Evolutionary conservation across 2,329 filamentous ascomycete genomes (phyloP).

Genomic region (Xylariaceae sp.): DNA sequence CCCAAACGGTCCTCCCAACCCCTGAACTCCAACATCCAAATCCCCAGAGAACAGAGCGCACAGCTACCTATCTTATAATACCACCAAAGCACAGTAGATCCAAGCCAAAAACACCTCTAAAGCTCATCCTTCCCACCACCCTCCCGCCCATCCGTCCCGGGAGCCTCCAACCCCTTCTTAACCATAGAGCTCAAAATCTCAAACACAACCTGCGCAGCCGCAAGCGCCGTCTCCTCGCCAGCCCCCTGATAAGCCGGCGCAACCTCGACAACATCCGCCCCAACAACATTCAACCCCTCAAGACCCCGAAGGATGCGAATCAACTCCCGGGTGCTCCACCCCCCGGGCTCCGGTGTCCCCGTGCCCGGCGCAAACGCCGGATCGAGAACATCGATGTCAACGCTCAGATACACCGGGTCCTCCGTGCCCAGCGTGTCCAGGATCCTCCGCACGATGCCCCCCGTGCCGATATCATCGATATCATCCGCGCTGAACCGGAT

Average conservation of each 20-base stretch:
- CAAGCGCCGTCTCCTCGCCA: slow-evolving; percentile 69
- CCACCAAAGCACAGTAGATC: no score
- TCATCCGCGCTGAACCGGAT: slow-evolving; percentile 77
- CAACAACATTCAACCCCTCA: slow-evolving; percentile 78
- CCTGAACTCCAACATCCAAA: no score
- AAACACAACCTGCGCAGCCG: slow-evolving; percentile 77
- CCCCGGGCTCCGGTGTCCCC: slow-evolving; percentile 84
- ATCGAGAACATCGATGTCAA: slow-evolving; percentile 74
- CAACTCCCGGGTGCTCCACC: slow-evolving; percentile 85
- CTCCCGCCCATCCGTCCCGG: slow-evolving; percentile 22
- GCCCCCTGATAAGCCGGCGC: slow-evolving; percentile 77
- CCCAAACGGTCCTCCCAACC: no score
- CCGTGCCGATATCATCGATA: slow-evolving; percentile 74
- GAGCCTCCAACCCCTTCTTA: slow-evolving; percentile 45
- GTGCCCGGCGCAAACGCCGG: slow-evolving; percentile 67
- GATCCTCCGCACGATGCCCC: slow-evolving; percentile 67
- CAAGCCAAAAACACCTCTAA: not conserved
- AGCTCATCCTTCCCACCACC: slow-evolving; percentile 27
- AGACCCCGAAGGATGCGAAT: slow-evolving; percentile 78
- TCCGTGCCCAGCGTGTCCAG: slow-evolving; percentile 67
- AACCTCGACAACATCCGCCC: slow-evolving; percentile 87
- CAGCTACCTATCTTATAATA: no score
- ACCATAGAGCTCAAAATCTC: slow-evolving; percentile 79
- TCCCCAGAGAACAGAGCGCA: no score
- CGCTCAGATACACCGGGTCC: slow-evolving; percentile 73